phyloP scores from a whole-genome alignment of 495 filamentous ascomycete genomes.

The Xylaria scruposa region DNA sequence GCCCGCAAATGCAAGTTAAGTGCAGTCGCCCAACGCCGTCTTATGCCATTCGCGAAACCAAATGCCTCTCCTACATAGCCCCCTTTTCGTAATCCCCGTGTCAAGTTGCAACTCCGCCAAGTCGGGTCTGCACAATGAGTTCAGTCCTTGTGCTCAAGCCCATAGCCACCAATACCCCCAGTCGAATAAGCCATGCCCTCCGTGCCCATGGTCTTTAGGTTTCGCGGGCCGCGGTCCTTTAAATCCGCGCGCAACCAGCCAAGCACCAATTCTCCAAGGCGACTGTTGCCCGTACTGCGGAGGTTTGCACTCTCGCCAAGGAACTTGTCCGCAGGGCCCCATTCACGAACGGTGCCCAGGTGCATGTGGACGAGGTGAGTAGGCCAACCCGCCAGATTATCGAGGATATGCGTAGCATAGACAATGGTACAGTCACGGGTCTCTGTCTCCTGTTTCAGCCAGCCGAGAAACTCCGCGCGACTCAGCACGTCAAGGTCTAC shows the following conservation, averaged over 20 bases:
- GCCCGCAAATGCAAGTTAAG: constrained; percentile 42
- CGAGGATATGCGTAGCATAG: constrained; percentile 96
- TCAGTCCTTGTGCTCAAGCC: constrained; percentile 66
- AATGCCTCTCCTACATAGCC: not conserved
- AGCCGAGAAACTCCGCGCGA: constrained; percentile 83
- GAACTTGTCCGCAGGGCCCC: constrained; percentile 70
- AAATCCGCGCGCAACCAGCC: constrained; percentile 87
- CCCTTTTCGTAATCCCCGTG: not conserved
- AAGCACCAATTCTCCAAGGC: constrained; percentile 83
- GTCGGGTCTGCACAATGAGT: constrained; percentile 18
- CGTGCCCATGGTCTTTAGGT: constrained; percentile 57
- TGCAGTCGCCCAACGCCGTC: constrained; percentile 33
- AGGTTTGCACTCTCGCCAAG: constrained; percentile 50
- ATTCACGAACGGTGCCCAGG: constrained; percentile 81
- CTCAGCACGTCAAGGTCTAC: constrained; percentile 92
- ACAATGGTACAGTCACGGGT: constrained; percentile 84
- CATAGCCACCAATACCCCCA: constrained; percentile 82
- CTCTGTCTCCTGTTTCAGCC: constrained; percentile 87
- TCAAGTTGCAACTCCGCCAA: not conserved
- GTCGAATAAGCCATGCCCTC: constrained; percentile 76
- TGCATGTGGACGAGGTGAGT: constrained; percentile 96
- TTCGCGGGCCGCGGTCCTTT: constrained; percentile 77
- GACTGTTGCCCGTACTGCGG: constrained; percentile 68
- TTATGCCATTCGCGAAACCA: constrained; percentile 12
- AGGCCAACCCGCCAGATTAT: constrained; percentile 91